phyloP scores from a whole-genome alignment of 768 basidiomycete genomes.

The Gymnopilus junonius region DNA sequence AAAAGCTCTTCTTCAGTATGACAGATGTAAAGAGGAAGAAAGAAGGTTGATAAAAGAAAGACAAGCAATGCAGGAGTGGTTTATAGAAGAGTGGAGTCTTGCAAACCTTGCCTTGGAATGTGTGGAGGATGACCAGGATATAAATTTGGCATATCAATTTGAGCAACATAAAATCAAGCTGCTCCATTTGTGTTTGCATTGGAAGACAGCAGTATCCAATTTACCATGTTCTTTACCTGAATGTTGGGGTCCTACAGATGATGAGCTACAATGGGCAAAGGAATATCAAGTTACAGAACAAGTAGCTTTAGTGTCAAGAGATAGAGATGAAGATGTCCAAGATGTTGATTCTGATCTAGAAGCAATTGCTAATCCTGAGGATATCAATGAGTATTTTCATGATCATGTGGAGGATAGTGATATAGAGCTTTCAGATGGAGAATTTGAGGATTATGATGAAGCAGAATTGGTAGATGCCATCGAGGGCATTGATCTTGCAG shows the following conservation, averaged over 20 bases:
- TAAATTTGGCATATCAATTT: neutral
- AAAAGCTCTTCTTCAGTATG: constrained; percentile 26
- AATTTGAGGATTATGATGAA: neutral
- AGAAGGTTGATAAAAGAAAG: neutral
- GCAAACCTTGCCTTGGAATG: neutral
- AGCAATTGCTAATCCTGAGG: too few relatives aligned
- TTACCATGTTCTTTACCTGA: neutral
- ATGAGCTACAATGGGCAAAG: neutral
- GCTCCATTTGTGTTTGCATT: neutral
- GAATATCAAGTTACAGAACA: neutral
- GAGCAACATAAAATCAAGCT: neutral
- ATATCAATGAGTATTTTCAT: too few relatives aligned
- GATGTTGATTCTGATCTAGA: too few relatives aligned
- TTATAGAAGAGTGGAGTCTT: neutral
- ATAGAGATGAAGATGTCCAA: too few relatives aligned
- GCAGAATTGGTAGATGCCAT: neutral
- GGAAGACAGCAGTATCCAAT: neutral
- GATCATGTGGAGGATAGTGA: neutral
- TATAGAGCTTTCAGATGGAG: neutral
- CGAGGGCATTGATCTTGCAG: neutral
- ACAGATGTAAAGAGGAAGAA: constrained; percentile 32
- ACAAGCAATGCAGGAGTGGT: neutral
- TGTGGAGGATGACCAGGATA: neutral
- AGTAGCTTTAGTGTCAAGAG: neutral
- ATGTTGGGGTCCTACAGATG: neutral